phyloP scores from a whole-genome alignment of 2,329 filamentous ascomycete species.

The Dactylellina drechsleri region DNA sequence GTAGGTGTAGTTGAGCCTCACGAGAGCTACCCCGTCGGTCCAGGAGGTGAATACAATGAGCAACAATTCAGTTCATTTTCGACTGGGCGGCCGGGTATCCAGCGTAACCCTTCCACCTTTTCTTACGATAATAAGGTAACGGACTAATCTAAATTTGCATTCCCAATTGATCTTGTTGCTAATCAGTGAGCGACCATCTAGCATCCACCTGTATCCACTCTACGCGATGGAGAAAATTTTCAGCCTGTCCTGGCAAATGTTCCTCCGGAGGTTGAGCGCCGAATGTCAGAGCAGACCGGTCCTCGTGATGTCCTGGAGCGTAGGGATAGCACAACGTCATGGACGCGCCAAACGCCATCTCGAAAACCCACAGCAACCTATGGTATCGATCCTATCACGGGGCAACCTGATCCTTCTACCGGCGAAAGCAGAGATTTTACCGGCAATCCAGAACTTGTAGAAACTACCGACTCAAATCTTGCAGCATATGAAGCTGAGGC shows the following conservation, averaged over 20 bases:
- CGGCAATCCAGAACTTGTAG: not conserved
- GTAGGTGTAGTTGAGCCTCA: constrained; percentile 67
- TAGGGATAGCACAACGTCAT: constrained; percentile 39
- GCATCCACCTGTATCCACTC: constrained; percentile 56
- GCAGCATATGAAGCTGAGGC: constrained; percentile 52
- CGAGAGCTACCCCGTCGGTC: constrained; percentile 60
- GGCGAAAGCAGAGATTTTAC: constrained; percentile 12
- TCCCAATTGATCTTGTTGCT: not conserved
- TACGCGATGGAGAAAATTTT: constrained; percentile 56
- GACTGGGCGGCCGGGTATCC: constrained; percentile 41
- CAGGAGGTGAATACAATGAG: constrained; percentile 40
- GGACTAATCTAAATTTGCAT: not conserved
- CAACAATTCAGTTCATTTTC: constrained; percentile 57
- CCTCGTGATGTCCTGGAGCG: constrained; percentile 19
- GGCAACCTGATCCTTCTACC: constrained; percentile 51
- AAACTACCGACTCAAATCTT: constrained; percentile 25
- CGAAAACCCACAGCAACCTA: constrained; percentile 57
- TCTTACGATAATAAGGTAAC: constrained; percentile 57
- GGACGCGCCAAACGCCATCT: constrained; percentile 55
- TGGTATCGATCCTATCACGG: constrained; percentile 56
- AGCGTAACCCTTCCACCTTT: constrained; percentile 59
- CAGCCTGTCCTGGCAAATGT: constrained; percentile 56
- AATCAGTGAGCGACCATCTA: constrained; percentile 6
- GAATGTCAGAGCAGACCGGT: constrained; percentile 52
- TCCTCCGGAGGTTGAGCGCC: constrained; percentile 56